phyloP scores from a whole-genome alignment of 306 rosid species.

The Pterocarpus macrocarpus region DNA sequence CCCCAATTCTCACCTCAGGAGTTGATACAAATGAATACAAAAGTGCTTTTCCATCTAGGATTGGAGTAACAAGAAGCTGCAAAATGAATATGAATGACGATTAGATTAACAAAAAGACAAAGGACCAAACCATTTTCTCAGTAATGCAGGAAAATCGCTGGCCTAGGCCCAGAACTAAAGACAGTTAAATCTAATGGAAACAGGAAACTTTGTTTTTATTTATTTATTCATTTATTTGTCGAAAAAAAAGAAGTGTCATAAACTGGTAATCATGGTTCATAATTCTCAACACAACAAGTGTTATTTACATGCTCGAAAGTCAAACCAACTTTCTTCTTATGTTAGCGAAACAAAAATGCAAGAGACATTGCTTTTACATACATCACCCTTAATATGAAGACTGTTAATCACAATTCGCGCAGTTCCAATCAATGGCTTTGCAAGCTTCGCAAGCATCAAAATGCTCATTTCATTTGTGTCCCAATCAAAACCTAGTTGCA shows the following conservation, averaged over 20 bases:
- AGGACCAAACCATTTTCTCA: conserved; percentile 20
- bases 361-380: conserved; percentile 59
- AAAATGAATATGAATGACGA: conserved; percentile 45
- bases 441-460: conserved; percentile 89
- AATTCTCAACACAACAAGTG: conserved; percentile 9
- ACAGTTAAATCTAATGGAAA: conserved; percentile 11
- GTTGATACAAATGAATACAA: conserved; percentile 80
- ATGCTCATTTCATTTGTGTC: conserved; percentile 93
- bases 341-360: conserved; percentile 32
- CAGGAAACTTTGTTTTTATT: not conserved
- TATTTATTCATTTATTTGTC: too few relatives aligned
- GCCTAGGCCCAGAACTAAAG: conserved; percentile 1
- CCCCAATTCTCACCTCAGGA: conserved; percentile 93
- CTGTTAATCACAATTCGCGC: conserved; percentile 94
- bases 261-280: conserved; percentile 11
- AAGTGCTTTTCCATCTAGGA: conserved; percentile 84
- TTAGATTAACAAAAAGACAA: conserved; percentile 35
- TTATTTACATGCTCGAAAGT: conserved; percentile 28
- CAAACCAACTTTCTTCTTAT: conserved; percentile 31
- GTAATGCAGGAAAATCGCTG: conserved; percentile 14
- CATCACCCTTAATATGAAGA: conserved; percentile 97
- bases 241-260: not conserved
- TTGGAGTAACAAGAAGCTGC: conserved; percentile 83
- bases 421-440: conserved; percentile 86
- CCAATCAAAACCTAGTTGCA: conserved; percentile 94